These are phyloP conservation scores for Triangularia verruculosa DNA, from an alignment of 2,329 filamentous ascomycete genomes.

Conservation along the genomic window DNA sequence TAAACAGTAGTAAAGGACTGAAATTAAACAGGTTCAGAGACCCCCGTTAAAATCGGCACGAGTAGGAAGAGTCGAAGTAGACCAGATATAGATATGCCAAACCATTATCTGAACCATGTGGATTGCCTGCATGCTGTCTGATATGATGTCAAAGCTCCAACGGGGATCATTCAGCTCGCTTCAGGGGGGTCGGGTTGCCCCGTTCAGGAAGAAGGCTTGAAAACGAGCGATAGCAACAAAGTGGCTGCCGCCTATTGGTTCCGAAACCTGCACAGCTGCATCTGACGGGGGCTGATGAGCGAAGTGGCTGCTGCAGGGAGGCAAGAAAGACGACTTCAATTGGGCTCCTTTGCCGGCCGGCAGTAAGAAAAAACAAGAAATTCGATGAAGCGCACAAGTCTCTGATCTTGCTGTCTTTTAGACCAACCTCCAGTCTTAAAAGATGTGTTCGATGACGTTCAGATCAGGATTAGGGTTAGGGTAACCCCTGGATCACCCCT, in stretches of 20 bases:
- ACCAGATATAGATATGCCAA: too few relatives aligned
- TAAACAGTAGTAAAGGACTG: too few relatives aligned
- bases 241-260: not conserved
- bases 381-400: not conserved
- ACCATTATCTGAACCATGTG: too few relatives aligned
- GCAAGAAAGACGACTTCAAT: not conserved
- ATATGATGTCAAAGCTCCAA: not conserved
- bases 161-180: not conserved
- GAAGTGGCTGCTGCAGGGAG: not conserved
- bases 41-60: too few relatives aligned
- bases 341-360: not conserved
- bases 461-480: not conserved
- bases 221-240: not conserved
- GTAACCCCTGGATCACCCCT: not conserved
- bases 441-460: not conserved
- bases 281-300: not conserved
- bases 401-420: not conserved
- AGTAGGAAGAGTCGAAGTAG: too few relatives aligned
- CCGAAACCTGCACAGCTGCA: not conserved
- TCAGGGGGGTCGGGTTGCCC: not conserved
- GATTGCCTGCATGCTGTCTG: not conserved
- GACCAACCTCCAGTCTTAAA: not conserved
- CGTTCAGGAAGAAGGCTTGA: not conserved
- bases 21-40: too few relatives aligned
- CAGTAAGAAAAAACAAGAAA: not conserved